Percentiles rank a stretch among this genome's conserved stretches.
phyloP scores from a whole-genome alignment of 257 asterid species.

The Salvia splendens region DNA sequence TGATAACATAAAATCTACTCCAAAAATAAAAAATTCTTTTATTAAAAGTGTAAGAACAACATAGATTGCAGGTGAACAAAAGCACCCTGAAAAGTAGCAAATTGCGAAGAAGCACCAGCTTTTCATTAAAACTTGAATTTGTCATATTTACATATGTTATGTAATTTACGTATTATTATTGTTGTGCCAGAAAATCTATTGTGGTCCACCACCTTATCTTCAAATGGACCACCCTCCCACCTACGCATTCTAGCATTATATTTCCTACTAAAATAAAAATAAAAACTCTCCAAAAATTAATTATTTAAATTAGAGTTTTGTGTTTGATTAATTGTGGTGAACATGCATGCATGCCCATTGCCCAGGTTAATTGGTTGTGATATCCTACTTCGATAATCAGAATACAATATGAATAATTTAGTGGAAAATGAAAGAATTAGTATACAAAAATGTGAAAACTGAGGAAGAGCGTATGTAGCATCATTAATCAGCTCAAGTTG shows the following conservation, averaged over 20 bases:
- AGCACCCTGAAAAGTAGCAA: constrained; percentile 7
- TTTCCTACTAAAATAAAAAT: no score
- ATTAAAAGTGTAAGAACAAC: neutral
- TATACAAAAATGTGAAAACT: neutral
- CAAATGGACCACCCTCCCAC: constrained; percentile 16
- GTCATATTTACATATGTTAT: neutral
- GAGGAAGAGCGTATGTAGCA: neutral
- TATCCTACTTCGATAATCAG: no score
- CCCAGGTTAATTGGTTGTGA: no score
- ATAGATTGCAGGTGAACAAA: neutral
- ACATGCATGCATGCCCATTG: neutral
- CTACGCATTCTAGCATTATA: neutral
- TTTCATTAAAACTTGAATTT: constrained; percentile 21
- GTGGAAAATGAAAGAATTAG: neutral
- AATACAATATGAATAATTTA: no score
- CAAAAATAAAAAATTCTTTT: no score
- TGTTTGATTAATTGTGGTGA: neutral
- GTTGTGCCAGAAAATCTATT: neutral
- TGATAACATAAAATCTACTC: no score
- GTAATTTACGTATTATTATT: no score
- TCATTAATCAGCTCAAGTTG: neutral
- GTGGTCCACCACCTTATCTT: constrained; percentile 27
- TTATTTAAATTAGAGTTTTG: no score
- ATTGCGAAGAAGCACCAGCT: constrained; percentile 7
- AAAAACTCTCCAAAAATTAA: no score